These are phyloP conservation scores for Triticum aestivum DNA, from an alignment of 176 grass and related monocot genomes.

Conservation along the genomic window DNA sequence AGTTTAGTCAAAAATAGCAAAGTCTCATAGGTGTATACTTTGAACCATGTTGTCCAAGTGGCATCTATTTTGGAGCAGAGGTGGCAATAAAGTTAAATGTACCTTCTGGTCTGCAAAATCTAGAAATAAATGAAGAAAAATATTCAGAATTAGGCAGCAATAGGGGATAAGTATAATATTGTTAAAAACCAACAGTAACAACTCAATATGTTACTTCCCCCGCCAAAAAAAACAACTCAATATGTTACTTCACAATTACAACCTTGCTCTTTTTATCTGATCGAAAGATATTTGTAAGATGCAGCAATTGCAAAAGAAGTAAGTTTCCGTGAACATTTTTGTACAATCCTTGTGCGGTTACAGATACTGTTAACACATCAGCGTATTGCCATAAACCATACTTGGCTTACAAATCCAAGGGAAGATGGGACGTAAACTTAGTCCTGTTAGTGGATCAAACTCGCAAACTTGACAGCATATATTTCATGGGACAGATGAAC, in stretches of 20 bases:
- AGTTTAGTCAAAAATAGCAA: not conserved
- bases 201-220: not conserved
- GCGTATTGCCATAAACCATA: not conserved
- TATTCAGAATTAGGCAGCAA: not conserved
- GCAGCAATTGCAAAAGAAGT: not conserved
- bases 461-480: no score
- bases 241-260: not conserved
- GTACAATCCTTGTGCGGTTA: not conserved
- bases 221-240: not conserved
- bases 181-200: not conserved
- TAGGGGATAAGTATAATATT: not conserved
- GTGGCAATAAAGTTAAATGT: not conserved
- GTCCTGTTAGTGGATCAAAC: no score
- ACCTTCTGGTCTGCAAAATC: conserved; percentile 6
- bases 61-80: not conserved
- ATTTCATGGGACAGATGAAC: not conserved
- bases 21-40: not conserved
- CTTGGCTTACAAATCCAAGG: no score
- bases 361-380: not conserved
- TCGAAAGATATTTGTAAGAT: not conserved
- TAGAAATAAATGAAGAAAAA: conserved; percentile 5
- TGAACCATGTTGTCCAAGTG: not conserved
- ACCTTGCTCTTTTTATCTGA: not conserved
- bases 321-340: not conserved
- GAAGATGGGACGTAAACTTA: not conserved